Percentiles rank a stretch among this genome's conserved stretches.
phyloP scores from a whole-genome alignment of 75 land plant species.

The Gnetum montanum region DNA sequence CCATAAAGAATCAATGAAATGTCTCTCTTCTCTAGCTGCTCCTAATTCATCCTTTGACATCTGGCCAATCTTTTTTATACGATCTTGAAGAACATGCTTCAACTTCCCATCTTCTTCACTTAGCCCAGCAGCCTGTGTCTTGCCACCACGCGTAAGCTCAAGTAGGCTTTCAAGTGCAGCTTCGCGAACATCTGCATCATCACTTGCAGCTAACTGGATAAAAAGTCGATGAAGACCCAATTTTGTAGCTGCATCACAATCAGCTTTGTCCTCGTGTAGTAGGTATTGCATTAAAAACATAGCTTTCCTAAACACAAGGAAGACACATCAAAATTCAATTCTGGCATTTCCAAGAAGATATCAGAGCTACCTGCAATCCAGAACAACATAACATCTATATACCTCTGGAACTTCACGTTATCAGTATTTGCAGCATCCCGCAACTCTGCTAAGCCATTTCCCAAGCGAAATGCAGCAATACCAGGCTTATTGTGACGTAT shows the following conservation, averaged over 20 bases:
- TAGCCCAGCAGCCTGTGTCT: not conserved
- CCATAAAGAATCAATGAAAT: conserved; percentile 71
- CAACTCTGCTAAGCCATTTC: conserved; percentile 79
- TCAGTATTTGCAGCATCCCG: conserved; percentile 77
- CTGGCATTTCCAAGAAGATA: not conserved
- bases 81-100: conserved; percentile 43
- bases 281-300: conserved; percentile 72
- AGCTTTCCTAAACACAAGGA: conserved; percentile 68
- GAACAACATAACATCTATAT: too few species aligned
- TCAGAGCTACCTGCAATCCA: too few species aligned
- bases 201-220: conserved; percentile 55
- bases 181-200: conserved; percentile 70
- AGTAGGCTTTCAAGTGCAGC: conserved; percentile 70
- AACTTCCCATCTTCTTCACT: conserved; percentile 41
- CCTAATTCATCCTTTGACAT: conserved; percentile 67
- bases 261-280: conserved; percentile 69
- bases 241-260: conserved; percentile 48
- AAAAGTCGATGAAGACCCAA: conserved; percentile 70
- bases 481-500: conserved; percentile 87
- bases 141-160: conserved; percentile 44
- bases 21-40: conserved; percentile 71
- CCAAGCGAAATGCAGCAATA: conserved; percentile 66
- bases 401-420: conserved; percentile 75
- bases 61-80: conserved; percentile 40
- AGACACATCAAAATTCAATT: too few species aligned